Evolutionary conservation across 2,329 filamentous ascomycete species (phyloP), one percentile per base, ranked within the genome.

Genomic region (Aspergillus sp.): DNA sequence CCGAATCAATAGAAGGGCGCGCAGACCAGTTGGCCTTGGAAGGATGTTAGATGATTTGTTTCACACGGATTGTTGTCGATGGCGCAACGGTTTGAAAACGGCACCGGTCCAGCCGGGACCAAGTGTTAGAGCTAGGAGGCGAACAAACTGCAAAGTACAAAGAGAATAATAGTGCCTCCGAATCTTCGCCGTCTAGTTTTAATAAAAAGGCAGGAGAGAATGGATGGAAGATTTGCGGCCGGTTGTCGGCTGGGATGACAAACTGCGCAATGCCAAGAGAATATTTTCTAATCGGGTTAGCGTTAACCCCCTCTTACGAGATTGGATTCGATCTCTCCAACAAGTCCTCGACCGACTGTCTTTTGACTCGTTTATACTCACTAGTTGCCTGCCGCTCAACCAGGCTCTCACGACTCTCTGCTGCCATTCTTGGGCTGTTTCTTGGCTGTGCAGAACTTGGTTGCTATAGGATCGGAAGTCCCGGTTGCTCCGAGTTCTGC

Each of bases 401-500:
- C 39, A 23, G 25, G 19, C 6, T 17, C 40, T 21, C 19, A 21
- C 52, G 35, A 47, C 48, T 45, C 14, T 40, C 21, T 33, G 49
- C 50, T 52, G 27, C 45, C 53, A 33, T 49, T 37, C 44, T 21
- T 48, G 47, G 41, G 31, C n/a, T 57, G 55, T 51, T 58, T 45
- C 25, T 50, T 57, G 58, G 59, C 57, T 59, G 56, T 65, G 61
- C 62, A 61, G 62, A 61, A 64, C 66, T 66, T 60, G 64, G 65
- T 67, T 63, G 65, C 61, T 62, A 50, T 59, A 66, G 60, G 58
- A 59, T 61, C 58, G 54, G 51, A 57, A 55, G 58, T 58, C 61
- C 57, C 61, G 56, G 60, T 63, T 61, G 65, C 66, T 66, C 68
- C 67, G 67, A 68, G 66, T 69, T 69, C 68, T 68, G 59, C 65